Evolutionary conservation across 441 rosid genomes (phyloP).

Genomic region (Euphorbia schlechtendalii): DNA sequence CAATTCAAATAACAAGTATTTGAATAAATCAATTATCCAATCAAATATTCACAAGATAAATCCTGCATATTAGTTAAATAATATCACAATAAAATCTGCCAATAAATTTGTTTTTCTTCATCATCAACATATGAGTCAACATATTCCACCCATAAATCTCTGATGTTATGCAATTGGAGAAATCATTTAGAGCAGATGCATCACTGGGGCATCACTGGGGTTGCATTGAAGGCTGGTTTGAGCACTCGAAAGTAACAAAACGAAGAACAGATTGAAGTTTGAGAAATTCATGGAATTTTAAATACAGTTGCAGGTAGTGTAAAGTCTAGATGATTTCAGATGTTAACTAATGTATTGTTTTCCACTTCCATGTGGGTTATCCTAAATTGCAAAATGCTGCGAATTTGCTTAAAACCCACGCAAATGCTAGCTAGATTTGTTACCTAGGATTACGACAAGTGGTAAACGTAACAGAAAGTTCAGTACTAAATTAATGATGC

Average conservation of each 20-base stretch:
- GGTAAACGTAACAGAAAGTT: neutral
- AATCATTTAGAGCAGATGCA: constrained; percentile 47
- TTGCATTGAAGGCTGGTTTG: constrained; percentile 35
- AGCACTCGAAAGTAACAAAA: constrained; percentile 33
- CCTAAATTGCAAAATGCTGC: neutral
- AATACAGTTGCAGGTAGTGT: too few relatives aligned
- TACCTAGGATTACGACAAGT: neutral
- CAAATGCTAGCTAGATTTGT: neutral
- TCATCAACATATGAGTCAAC: too few relatives aligned
- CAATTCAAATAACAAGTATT: constrained; percentile 4
- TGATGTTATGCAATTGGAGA: constrained; percentile 32
- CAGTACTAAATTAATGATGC: neutral
- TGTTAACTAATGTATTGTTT: neutral
- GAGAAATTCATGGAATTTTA: neutral
- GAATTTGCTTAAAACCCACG: neutral
- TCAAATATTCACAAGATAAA: too few relatives aligned
- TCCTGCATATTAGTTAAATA: too few relatives aligned
- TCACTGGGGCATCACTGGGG: constrained; percentile 34
- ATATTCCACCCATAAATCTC: constrained; percentile 35
- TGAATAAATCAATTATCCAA: too few relatives aligned
- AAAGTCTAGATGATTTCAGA: too few relatives aligned
- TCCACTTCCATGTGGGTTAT: neutral
- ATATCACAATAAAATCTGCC: too few relatives aligned
- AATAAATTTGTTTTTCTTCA: too few relatives aligned
- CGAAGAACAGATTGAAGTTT: neutral